Evolutionary conservation across 75 land plant species (phyloP).

Genomic region (Larix kaempferi): DNA sequence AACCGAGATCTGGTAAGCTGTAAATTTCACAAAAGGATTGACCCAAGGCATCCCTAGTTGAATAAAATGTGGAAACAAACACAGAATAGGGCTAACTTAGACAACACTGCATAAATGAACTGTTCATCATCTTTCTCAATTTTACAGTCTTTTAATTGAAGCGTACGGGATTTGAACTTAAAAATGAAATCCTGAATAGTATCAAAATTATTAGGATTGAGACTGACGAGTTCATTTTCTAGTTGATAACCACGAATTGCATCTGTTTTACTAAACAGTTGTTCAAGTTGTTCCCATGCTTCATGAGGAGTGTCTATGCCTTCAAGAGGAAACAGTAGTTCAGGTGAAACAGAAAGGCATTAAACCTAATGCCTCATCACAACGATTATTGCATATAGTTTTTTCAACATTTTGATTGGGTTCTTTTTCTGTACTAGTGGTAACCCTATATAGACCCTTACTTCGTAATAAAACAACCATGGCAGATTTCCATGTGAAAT

Average conservation of each 20-base stretch:
- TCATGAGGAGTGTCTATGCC: background rate
- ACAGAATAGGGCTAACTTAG: background rate
- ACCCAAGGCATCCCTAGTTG: background rate
- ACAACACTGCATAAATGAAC: background rate
- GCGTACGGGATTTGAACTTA: background rate
- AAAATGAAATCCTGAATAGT: background rate
- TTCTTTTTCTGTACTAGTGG: no score
- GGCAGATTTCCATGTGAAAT: no score
- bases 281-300: background rate
- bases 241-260: background rate
- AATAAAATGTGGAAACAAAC: background rate
- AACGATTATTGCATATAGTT: background rate
- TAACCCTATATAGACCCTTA: no score
- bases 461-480: no score
- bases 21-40: no score
- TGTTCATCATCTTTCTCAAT: background rate
- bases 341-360: background rate
- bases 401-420: background rate
- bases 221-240: background rate
- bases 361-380: background rate
- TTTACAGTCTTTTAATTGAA: background rate
- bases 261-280: background rate
- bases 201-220: background rate
- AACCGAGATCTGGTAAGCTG: no score
- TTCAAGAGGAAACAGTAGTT: background rate